Percentiles rank a stretch among this genome's conserved stretches.
phyloP scores from a whole-genome alignment of 176 grass and related monocot species.

The Bromus sterilis region DNA sequence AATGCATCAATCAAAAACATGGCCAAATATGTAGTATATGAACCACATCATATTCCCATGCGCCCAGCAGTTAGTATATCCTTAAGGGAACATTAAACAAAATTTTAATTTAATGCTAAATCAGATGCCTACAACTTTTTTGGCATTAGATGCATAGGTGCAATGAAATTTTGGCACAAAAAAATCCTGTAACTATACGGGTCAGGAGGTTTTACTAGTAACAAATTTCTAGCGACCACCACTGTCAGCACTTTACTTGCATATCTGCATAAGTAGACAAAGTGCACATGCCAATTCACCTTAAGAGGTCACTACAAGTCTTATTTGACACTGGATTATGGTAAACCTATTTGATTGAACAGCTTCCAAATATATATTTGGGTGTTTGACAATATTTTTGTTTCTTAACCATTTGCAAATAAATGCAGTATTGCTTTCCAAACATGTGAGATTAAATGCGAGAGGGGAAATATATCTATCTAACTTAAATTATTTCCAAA shows the following conservation, averaged over 20 bases:
- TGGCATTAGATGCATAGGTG: neutral
- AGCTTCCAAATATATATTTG: neutral
- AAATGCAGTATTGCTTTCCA: neutral
- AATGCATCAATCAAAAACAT: neutral
- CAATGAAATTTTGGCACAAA: neutral
- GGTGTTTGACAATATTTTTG: neutral
- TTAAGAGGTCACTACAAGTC: neutral
- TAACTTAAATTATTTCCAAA: neutral
- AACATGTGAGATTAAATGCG: neutral
- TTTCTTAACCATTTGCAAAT: neutral
- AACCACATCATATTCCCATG: neutral
- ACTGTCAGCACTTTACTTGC: neutral
- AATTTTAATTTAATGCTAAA: neutral
- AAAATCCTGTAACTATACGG: neutral
- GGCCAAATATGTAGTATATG: neutral
- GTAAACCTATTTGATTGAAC: neutral
- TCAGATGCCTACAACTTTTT: neutral
- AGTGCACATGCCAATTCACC: neutral
- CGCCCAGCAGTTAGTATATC: neutral
- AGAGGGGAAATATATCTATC: neutral
- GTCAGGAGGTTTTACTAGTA: neutral
- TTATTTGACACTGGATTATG: neutral
- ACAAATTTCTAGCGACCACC: neutral
- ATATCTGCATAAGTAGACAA: neutral
- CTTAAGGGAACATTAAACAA: neutral